Evolutionary conservation across 805 yeast genomes (phyloP).

Genomic region (Kuraishia piskuri): DNA sequence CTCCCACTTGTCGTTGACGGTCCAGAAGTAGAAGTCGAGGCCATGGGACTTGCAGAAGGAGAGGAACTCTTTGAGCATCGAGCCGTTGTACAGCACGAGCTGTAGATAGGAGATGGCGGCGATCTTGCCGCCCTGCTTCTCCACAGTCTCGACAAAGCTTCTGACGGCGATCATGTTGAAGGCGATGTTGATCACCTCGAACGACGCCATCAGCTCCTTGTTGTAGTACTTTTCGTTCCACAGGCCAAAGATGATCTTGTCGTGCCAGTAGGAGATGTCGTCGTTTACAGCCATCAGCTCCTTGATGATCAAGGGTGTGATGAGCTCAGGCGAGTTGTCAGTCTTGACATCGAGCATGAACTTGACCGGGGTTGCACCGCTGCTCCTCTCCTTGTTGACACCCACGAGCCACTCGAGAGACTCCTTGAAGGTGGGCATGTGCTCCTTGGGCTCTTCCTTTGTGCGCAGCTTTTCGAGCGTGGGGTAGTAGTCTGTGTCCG

Average conservation of each 20-base stretch:
- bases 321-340: conserved; percentile 19
- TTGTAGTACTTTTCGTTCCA: conserved; percentile 24
- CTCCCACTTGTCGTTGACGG: background rate
- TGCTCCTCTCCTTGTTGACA: conserved; percentile 30
- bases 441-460: conserved; percentile 20
- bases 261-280: conserved; percentile 20
- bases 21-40: conserved; percentile 4
- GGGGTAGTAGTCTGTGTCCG: conserved; percentile 17
- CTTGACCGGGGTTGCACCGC: conserved; percentile 14
- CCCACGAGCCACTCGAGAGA: conserved; percentile 27
- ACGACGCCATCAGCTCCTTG: conserved; percentile 11
- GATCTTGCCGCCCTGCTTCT: conserved; percentile 1
- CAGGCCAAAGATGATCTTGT: conserved; percentile 26
- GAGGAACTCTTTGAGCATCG: background rate
- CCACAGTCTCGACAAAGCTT: conserved; percentile 13
- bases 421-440: conserved; percentile 22
- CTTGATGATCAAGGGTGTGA: conserved; percentile 17
- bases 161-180: conserved; percentile 15
- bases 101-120: background rate
- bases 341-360: conserved; percentile 29
- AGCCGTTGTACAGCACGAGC: background rate
- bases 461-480: conserved; percentile 20
- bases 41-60: background rate
- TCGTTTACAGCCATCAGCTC: conserved; percentile 9
- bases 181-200: conserved; percentile 21